Conservation (phyloP, 2,329 filamentous ascomycete genomes). For the Knufia petricola region DNA sequence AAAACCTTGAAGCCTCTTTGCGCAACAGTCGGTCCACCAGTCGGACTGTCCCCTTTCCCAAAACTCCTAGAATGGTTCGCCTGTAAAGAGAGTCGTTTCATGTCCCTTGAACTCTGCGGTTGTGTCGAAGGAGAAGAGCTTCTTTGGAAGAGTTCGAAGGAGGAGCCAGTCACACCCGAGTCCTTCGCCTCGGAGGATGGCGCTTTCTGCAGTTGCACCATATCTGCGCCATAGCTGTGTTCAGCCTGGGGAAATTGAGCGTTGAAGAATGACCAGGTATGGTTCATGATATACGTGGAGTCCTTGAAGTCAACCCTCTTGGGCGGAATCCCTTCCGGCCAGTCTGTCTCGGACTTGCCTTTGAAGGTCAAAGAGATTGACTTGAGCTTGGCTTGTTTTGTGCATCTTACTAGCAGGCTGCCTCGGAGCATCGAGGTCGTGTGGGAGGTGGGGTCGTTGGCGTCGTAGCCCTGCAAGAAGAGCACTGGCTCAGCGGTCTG, state of each 20-base stretch:
- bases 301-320: slow-evolving; percentile 75
- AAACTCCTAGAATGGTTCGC: slow-evolving; percentile 78
- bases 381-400: slow-evolving; percentile 89
- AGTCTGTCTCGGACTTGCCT: slow-evolving; percentile 80
- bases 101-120: slow-evolving; percentile 35
- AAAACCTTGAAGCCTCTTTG: slow-evolving; percentile 82
- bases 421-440: slow-evolving; percentile 78
- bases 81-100: slow-evolving; percentile 65
- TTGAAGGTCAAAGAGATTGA: slow-evolving; percentile 77
- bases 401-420: slow-evolving; percentile 68
- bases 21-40: slow-evolving; percentile 46
- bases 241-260: slow-evolving; percentile 49
- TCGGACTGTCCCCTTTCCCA: slow-evolving; percentile 62
- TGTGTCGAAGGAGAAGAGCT: slow-evolving; percentile 31
- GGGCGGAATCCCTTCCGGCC: slow-evolving; percentile 92
- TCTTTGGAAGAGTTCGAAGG: slow-evolving; percentile 35
- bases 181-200: slow-evolving; percentile 26
- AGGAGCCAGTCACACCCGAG: slow-evolving; percentile 28
- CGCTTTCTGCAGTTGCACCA: slow-evolving; percentile 46
- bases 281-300: slow-evolving; percentile 74
- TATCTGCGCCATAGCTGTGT: slow-evolving; percentile 53
- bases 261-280: slow-evolving; percentile 90
- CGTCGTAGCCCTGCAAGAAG: slow-evolving; percentile 41
- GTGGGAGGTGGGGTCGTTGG: slow-evolving; percentile 44
- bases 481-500: slow-evolving; percentile 40